Conservation (phyloP, 2,329 filamentous ascomycete species). For the Cryphonectria japonica region DNA sequence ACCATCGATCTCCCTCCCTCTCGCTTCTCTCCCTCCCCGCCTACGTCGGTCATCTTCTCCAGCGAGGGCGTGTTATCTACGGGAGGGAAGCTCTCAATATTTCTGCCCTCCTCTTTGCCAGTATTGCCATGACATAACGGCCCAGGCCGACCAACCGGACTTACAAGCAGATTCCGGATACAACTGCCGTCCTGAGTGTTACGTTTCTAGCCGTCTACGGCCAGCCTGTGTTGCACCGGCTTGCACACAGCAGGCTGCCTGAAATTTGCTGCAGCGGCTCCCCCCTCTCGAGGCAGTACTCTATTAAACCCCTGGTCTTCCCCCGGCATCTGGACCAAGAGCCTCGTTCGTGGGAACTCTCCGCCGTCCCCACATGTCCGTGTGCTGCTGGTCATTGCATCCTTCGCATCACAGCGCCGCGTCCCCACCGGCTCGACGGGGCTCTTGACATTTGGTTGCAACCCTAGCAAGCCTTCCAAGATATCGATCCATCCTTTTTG, state of each 20-base stretch:
- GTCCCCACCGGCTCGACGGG: not conserved
- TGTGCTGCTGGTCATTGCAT: conserved; percentile 3
- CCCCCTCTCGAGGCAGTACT: not conserved
- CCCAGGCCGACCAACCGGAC: not conserved
- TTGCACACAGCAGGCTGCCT: conserved; percentile 7
- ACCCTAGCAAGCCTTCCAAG: not conserved
- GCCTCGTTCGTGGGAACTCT: not conserved
- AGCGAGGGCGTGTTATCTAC: not conserved
- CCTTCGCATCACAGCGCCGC: conserved; percentile 5
- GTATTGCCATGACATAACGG: not conserved
- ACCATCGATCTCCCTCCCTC: not conserved
- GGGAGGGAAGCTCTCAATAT: not conserved
- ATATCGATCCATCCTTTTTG: not conserved
- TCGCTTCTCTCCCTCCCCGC: too few relatives aligned
- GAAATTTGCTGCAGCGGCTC: not conserved
- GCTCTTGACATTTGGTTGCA: not conserved
- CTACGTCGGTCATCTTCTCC: too few relatives aligned
- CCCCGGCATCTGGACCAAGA: conserved; percentile 6
- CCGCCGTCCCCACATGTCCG: conserved; percentile 2
- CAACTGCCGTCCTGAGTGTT: conserved; percentile 7
- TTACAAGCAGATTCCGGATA: conserved; percentile 4
- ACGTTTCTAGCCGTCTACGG: conserved; percentile 4
- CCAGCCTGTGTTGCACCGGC: conserved; percentile 2
- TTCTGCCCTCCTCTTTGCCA: not conserved
- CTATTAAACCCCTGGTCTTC: not conserved